Base-by-base conservation (phyloP, 75 land plant species). In the Cryptomeria japonica region DNA sequence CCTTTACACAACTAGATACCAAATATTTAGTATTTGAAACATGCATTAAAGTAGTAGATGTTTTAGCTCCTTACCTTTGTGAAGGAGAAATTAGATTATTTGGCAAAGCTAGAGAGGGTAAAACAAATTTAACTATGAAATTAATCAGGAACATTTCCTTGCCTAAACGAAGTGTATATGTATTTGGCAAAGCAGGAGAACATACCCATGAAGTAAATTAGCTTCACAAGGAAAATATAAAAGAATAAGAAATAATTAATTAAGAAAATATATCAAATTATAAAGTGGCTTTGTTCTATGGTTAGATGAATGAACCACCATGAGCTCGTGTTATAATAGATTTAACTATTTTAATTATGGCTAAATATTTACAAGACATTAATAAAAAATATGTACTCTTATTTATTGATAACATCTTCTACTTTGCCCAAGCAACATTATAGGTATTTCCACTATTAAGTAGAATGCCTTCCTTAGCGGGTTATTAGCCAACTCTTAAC, bases 91-190 rank as follows among this genome's bases (percentile, higher is more conserved):
- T 86, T 78, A 44, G 79, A 47, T 47, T 47, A 47, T 47, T 47
- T 5, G 49, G 49, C 61, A 86, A 1, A 47, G 49, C 49, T 47
- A 47, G 49, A 47, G 49, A 2, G 49, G 49, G 49, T 47, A 47
- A 47, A 47, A 8, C 4, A 47, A 5, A 18, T 22, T 18, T 38
- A 13, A 87, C 87, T 79, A 91, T 88, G 89, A 58, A 90, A 72
- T 87, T 89, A 85, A 91, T 91, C 87, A 86, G 87, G 75, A 91
- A 91, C 70, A 91, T 87, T 89, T 39, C 85, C 61, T 87, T 89
- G 80, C 84, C 85, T 85, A 90, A 91, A 70, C 85, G 87, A 68
- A 41, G 88, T 22, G 87, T 87, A 85, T 91, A 13, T 39, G 80
- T 91, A 51, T 91, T 91, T 89, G 86, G 84, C 34, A 53, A 84